Evolutionary conservation across 345 rosid genomes (phyloP).

Genomic region (Sapria himalayana): DNA sequence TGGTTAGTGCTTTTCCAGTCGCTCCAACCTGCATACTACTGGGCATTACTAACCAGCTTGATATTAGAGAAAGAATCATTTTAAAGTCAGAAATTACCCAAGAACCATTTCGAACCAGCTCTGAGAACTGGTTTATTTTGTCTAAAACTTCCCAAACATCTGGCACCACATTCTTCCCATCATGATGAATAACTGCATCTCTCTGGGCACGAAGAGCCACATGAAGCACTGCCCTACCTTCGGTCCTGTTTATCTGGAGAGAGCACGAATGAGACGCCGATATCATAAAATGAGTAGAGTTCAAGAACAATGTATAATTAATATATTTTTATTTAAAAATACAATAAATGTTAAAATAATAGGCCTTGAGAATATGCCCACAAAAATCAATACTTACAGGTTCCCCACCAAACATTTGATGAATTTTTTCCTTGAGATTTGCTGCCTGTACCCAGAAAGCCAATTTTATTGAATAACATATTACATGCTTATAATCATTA

Average conservation of each 20-base stretch:
- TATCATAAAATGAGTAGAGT: neutral
- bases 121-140: constrained; percentile 73
- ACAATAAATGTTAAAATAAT: neutral
- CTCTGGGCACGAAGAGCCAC: constrained; percentile 84
- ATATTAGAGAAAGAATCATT: neutral
- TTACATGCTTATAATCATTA: neutral
- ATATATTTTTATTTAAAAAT: neutral
- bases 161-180: constrained; percentile 76
- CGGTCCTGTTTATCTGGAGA: constrained; percentile 74
- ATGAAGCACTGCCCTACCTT: constrained; percentile 87
- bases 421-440: constrained; percentile 47
- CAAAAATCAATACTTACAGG: constrained; percentile 29
- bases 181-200: constrained; percentile 49
- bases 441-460: constrained; percentile 31
- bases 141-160: constrained; percentile 85
- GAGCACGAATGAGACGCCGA: constrained; percentile 3
- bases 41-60: constrained; percentile 9
- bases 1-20: constrained; percentile 65
- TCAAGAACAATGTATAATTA: neutral
- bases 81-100: constrained; percentile 39
- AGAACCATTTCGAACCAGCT: constrained; percentile 64
- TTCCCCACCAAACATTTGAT: constrained; percentile 60
- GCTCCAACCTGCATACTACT: constrained; percentile 59
- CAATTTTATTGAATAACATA: neutral
- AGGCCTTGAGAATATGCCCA: too few relatives aligned